Evolutionary conservation across 2,329 filamentous ascomycete species (phyloP).

Genomic region (Curvularia spicifera): DNA sequence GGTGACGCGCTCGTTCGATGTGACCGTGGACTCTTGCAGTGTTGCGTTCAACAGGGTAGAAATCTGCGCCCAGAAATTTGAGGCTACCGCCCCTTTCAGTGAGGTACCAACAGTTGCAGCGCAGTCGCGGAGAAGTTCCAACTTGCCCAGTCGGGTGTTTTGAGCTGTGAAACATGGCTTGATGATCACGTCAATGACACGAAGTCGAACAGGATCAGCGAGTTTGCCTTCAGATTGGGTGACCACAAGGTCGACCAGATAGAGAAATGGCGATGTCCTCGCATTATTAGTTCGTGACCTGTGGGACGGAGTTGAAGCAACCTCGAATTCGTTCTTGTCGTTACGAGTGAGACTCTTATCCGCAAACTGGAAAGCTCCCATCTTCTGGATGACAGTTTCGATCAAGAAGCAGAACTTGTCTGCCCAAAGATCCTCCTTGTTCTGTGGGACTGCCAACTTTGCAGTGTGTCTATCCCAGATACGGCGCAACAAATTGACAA

Average conservation of each 20-base stretch:
- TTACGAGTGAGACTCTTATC: slow-evolving; percentile 59
- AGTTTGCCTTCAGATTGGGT: slow-evolving; percentile 49
- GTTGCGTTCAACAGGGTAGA: slow-evolving; percentile 30
- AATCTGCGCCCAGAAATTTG: slow-evolving; percentile 41
- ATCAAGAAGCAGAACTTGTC: slow-evolving; percentile 60
- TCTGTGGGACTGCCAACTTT: slow-evolving; percentile 41
- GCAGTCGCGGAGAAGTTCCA: slow-evolving; percentile 51
- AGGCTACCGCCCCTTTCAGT: slow-evolving; percentile 25
- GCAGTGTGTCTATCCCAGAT: slow-evolving; percentile 68
- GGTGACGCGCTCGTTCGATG: slow-evolving; percentile 33
- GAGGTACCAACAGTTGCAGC: slow-evolving; percentile 31
- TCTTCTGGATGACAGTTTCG: slow-evolving; percentile 56
- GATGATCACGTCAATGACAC: slow-evolving; percentile 58
- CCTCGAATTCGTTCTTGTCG: slow-evolving; percentile 66
- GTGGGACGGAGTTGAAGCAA: slow-evolving; percentile 70
- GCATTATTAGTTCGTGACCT: slow-evolving; percentile 56
- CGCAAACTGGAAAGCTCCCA: slow-evolving; percentile 59
- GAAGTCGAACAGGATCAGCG: slow-evolving; percentile 47
- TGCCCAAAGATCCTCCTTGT: slow-evolving; percentile 53
- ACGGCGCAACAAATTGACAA: slow-evolving; percentile 71
- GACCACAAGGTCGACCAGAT: slow-evolving; percentile 68
- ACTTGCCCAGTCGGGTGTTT: slow-evolving; percentile 43
- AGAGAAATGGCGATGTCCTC: slow-evolving; percentile 67
- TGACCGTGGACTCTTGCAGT: slow-evolving; percentile 30
- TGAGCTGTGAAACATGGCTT: slow-evolving; percentile 62